Conservation (phyloP, 2,329 filamentous ascomycete species). For the Fusarium praegraminearum region DNA sequence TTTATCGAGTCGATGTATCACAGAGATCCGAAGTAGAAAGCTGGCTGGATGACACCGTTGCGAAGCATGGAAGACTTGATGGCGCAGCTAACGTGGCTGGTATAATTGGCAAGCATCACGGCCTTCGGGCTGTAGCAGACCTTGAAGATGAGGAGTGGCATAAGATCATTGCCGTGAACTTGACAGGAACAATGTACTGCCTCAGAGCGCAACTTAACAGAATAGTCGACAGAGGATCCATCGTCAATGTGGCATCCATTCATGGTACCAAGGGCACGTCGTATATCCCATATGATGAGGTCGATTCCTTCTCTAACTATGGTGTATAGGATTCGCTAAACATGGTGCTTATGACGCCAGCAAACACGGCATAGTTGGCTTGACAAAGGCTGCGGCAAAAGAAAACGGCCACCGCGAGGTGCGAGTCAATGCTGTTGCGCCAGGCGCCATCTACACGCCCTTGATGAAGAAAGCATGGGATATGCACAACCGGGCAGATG, state of each 20-base stretch:
- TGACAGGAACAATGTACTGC: constrained; percentile 66
- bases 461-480: constrained; percentile 61
- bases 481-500: constrained; percentile 49
- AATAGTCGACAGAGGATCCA: constrained; percentile 61
- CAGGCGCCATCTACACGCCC: constrained; percentile 63
- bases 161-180: constrained; percentile 61
- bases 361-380: constrained; percentile 55
- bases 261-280: constrained; percentile 58
- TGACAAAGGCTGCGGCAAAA: constrained; percentile 54
- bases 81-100: constrained; percentile 68
- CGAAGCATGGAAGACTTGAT: constrained; percentile 64
- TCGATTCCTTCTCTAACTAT: constrained; percentile 28
- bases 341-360: constrained; percentile 56
- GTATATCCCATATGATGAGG: background rate
- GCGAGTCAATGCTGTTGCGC: constrained; percentile 61
- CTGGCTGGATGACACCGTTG: constrained; percentile 62
- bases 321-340: constrained; percentile 50
- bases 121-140: constrained; percentile 55
- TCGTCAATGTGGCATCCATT: constrained; percentile 68
- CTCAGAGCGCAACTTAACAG: constrained; percentile 60
- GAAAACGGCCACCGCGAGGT: constrained; percentile 59
- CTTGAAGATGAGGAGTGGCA: constrained; percentile 63
- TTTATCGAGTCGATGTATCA: constrained; percentile 62
- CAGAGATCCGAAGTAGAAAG: constrained; percentile 61
- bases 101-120: constrained; percentile 61